Conservation (phyloP, 371 early-diverging fungal genomes). For the Syncephalastrum sp. region DNA sequence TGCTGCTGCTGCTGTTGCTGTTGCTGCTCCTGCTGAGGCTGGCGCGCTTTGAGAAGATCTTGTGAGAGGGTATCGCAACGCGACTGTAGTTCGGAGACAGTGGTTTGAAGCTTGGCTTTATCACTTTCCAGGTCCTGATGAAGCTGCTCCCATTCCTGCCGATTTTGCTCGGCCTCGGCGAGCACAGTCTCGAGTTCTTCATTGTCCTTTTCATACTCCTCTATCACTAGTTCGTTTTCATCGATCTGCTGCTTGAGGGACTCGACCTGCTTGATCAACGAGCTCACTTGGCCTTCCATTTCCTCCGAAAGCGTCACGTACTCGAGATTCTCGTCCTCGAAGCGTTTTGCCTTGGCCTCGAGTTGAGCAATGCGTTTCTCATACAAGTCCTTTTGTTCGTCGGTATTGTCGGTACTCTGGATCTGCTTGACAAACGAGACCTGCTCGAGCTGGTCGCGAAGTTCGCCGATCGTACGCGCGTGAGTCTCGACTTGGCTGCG, state of each 20-base stretch:
- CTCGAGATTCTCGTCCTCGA: conserved; percentile 35
- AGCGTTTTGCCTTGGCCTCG: conserved; percentile 18
- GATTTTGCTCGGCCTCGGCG: background rate
- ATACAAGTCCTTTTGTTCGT: conserved; percentile 6
- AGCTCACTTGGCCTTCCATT: conserved; percentile 29
- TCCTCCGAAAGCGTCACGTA: conserved; percentile 28
- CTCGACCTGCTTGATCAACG: conserved; percentile 26
- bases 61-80: no score
- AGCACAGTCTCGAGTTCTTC: background rate
- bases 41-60: background rate
- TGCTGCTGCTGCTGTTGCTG: background rate
- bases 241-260: conserved; percentile 17
- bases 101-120: no score
- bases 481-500: conserved; percentile 21
- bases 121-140: no score
- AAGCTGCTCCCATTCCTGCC: no score
- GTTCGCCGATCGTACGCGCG: conserved; percentile 16
- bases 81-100: no score
- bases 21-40: background rate
- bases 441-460: conserved; percentile 13
- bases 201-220: background rate
- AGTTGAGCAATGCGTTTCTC: conserved; percentile 14
- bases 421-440: conserved; percentile 8
- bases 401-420: background rate
- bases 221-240: conserved; percentile 8